Evolutionary conservation across 306 rosid species (phyloP).

Genomic region (Adenanthera pavonina): DNA sequence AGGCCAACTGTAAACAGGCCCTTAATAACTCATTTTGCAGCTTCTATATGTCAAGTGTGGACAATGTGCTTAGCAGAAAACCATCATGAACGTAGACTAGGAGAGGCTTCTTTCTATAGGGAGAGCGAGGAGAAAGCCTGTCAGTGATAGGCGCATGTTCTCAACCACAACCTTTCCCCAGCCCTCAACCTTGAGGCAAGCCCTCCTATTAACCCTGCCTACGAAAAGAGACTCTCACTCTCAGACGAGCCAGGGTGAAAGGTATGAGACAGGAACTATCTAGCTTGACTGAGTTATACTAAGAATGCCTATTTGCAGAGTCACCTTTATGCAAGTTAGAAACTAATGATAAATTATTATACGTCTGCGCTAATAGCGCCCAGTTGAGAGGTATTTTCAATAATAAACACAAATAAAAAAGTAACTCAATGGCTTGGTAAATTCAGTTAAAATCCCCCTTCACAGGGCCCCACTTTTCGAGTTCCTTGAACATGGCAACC

Average conservation of each 20-base stretch:
- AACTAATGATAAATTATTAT: not conserved
- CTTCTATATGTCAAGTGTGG: too few relatives aligned
- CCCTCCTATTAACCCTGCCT: not conserved
- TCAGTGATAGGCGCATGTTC: not conserved
- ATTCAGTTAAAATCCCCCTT: slow-evolving; percentile 6
- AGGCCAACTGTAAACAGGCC: too few relatives aligned
- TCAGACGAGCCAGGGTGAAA: too few relatives aligned
- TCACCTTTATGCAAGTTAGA: not conserved
- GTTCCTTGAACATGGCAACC: slow-evolving; percentile 15
- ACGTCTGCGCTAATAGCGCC: not conserved
- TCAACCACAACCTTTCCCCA: not conserved
- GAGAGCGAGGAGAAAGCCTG: not conserved
- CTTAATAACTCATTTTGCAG: too few relatives aligned
- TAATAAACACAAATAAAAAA: not conserved
- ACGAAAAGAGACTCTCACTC: not conserved
- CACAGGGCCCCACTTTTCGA: not conserved
- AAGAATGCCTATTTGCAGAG: not conserved
- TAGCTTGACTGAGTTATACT: slow-evolving; percentile 12
- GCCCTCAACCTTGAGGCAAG: not conserved
- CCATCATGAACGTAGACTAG: not conserved
- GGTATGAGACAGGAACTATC: slow-evolving; percentile 6
- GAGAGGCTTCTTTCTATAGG: not conserved
- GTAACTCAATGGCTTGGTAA: slow-evolving; percentile 24
- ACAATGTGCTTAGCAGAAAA: not conserved
- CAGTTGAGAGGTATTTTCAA: slow-evolving; percentile 5